These are phyloP conservation scores for Capsicum baccatum DNA, from an alignment of 257 asterid species.

Conservation along the genomic window DNA sequence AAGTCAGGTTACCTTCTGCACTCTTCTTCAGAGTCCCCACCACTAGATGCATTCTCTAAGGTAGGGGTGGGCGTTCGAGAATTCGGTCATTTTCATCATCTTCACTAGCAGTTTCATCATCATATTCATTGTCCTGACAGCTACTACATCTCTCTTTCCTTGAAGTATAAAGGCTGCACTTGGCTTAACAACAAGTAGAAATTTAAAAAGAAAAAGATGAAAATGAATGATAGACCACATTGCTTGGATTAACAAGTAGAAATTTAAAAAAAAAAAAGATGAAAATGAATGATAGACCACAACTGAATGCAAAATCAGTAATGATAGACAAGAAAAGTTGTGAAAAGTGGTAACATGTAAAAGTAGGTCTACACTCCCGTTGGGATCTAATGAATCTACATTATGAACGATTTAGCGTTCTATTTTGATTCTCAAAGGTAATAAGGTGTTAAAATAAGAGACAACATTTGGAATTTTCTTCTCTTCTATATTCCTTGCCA, in stretches of 20 bases:
- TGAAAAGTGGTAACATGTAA: not conserved
- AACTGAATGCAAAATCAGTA: no score
- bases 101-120: conserved; percentile 64
- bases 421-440: no score
- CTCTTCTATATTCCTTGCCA: no score
- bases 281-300: not conserved
- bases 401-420: no score
- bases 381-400: no score
- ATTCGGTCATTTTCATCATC: conserved; percentile 56
- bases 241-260: no score
- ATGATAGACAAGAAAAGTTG: not conserved
- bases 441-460: no score
- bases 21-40: conserved; percentile 90
- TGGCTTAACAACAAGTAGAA: not conserved
- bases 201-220: not conserved
- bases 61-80: conserved; percentile 12
- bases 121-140: conserved; percentile 69
- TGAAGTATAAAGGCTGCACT: conserved; percentile 29
- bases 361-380: not conserved
- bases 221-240: not conserved
- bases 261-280: no score
- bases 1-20: conserved; percentile 51
- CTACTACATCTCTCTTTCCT: conserved; percentile 80
- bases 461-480: no score
- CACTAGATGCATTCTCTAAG: conserved; percentile 49